A percentile compares a stretch with the other conserved stretches of the same genome.
Conservation (phyloP, 805 yeast species). For the Sugiyamaella chiloensis region DNA sequence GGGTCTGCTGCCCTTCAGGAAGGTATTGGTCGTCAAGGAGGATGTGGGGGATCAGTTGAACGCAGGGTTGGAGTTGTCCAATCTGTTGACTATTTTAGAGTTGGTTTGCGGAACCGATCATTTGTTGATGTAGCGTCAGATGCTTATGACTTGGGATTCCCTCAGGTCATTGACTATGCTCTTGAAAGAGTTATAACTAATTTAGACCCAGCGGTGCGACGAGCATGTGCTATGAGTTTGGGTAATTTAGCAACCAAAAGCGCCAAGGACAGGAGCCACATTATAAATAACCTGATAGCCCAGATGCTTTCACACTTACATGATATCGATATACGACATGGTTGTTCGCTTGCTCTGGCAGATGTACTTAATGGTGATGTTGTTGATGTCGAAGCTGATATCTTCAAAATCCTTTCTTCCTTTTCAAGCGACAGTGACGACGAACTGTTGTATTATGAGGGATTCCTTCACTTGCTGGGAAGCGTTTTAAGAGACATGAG, state of each 20-base stretch:
- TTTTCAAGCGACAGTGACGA: not conserved
- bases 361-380: conserved; percentile 17
- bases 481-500: no score
- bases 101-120: conserved; percentile 44
- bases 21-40: conserved; percentile 71
- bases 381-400: not conserved
- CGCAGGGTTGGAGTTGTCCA: conserved; percentile 49
- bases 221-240: conserved; percentile 43
- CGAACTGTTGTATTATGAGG: conserved; percentile 38
- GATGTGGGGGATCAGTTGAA: conserved; percentile 31
- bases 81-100: conserved; percentile 48
- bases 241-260: not conserved
- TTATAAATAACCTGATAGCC: not conserved
- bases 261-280: not conserved
- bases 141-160: conserved; percentile 22
- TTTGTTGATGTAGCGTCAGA: conserved; percentile 38
- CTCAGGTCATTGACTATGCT: conserved; percentile 31
- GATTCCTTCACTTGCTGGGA: conserved; percentile 29
- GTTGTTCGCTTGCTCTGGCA: conserved; percentile 26
- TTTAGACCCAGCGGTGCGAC: conserved; percentile 43
- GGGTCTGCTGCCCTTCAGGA: conserved; percentile 88
- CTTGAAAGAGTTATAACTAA: conserved; percentile 34
- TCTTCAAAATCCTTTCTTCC: not conserved
- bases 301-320: not conserved
- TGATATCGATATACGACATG: conserved; percentile 26